phyloP scores from a whole-genome alignment of 495 filamentous ascomycete species.

The Penicillium bialowiezense region DNA sequence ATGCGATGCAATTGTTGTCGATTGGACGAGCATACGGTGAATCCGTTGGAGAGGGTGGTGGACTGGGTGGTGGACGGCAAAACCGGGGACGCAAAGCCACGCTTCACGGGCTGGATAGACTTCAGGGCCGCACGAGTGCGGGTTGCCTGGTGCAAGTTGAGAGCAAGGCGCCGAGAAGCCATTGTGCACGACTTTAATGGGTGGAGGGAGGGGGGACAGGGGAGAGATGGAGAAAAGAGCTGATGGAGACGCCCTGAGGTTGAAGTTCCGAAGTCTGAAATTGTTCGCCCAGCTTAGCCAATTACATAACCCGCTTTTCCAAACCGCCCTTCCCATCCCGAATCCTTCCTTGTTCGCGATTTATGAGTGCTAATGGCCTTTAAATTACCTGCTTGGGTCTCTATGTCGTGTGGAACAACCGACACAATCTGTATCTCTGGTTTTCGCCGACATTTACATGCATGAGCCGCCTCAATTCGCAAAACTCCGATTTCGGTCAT shows the following conservation, averaged over 20 bases:
- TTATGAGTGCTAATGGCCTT: too few species aligned
- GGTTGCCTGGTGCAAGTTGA: constrained; percentile 82
- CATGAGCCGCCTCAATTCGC: neutral
- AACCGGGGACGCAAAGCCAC: constrained; percentile 85
- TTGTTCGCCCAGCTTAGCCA: constrained; percentile 48
- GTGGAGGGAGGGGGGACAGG: constrained; percentile 27
- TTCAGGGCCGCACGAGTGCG: constrained; percentile 76
- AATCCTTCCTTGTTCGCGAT: constrained; percentile 27
- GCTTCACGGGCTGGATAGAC: constrained; percentile 66
- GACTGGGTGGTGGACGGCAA: constrained; percentile 79
- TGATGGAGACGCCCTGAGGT: constrained; percentile 45
- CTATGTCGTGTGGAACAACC: neutral
- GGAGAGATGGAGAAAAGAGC: constrained; percentile 32
- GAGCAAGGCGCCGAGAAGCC: constrained; percentile 91
- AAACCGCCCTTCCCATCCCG: constrained; percentile 40
- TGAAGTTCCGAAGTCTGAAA: constrained; percentile 51
- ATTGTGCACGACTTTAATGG: constrained; percentile 52
- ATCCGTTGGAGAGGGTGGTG: constrained; percentile 93
- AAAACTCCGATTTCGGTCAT: constrained; percentile 2
- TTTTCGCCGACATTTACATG: too few species aligned
- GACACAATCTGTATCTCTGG: too few species aligned
- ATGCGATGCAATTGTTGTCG: constrained; percentile 22
- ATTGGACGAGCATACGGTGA: constrained; percentile 68
- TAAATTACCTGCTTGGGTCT: neutral
- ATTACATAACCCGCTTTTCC: constrained; percentile 51